phyloP scores from a whole-genome alignment of 805 yeast genomes.

The Candida xyloterini region DNA sequence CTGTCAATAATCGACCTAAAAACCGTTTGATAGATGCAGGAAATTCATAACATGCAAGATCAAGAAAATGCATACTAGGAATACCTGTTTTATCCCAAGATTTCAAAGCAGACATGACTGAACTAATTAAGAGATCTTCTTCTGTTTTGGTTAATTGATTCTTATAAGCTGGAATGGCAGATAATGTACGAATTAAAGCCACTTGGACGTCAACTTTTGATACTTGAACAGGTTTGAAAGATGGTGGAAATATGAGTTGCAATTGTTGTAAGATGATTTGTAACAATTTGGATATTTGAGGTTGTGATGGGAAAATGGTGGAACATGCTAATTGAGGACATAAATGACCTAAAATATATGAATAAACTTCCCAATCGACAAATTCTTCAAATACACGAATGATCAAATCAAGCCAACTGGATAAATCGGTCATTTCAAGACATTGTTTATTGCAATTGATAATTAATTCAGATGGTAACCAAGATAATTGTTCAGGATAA shows the following conservation, averaged over 20 bases:
- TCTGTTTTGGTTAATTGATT: conserved; percentile 50
- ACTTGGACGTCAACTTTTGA: conserved; percentile 64
- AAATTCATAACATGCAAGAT: conserved; percentile 76
- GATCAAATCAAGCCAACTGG: conserved; percentile 50
- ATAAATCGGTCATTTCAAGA: conserved; percentile 35
- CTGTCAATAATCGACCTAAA: conserved; percentile 64
- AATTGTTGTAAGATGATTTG: conserved; percentile 54
- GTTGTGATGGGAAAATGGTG: conserved; percentile 46
- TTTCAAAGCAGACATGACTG: conserved; percentile 58
- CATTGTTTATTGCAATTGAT: conserved; percentile 37
- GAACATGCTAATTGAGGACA: conserved; percentile 67
- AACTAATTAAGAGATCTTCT: conserved; percentile 59
- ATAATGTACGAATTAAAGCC: conserved; percentile 57
- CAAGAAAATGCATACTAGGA: conserved; percentile 72
- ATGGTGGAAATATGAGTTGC: conserved; percentile 44
- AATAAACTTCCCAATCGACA: conserved; percentile 68
- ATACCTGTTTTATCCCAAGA: conserved; percentile 79
- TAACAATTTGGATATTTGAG: conserved; percentile 42
- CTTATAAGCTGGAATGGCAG: conserved; percentile 62
- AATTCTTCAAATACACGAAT: conserved; percentile 48
- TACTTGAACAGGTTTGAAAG: conserved; percentile 40
- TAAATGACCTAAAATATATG: conserved; percentile 62
- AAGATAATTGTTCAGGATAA: conserved; percentile 55
- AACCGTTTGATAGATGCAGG: conserved; percentile 71
- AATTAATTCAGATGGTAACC: conserved; percentile 44